Evolutionary conservation across 192 early-diverging fungal genomes (phyloP).

Genomic region (Kappamyces sp.): DNA sequence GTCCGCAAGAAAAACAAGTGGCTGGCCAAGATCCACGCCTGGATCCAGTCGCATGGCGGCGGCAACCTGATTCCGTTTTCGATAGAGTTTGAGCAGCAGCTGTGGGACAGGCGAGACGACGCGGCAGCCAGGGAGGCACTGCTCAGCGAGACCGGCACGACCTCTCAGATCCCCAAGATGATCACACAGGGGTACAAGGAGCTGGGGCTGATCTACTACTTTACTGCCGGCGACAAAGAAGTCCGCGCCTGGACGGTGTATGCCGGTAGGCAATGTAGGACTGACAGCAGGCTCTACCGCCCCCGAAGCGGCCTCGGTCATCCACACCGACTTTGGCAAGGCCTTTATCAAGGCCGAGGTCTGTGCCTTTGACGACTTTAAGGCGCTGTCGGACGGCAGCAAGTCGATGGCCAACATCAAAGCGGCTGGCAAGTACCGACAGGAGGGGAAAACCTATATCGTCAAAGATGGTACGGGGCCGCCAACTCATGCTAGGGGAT

Average conservation of each 20-base stretch:
- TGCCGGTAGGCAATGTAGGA: constrained; percentile 28
- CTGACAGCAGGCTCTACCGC: constrained; percentile 48
- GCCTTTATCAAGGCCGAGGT: constrained; percentile 86
- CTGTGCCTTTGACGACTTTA: constrained; percentile 24
- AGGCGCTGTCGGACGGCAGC: constrained; percentile 68
- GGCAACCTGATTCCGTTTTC: constrained; percentile 76
- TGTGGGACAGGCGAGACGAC: constrained; percentile 31
- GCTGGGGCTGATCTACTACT: constrained; percentile 85
- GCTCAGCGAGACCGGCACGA: constrained; percentile 22
- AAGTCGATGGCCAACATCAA: constrained; percentile 62
- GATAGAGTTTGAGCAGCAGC: constrained; percentile 68
- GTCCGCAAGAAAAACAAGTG: constrained; percentile 93
- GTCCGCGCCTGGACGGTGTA: constrained; percentile 84
- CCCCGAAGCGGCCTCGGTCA: constrained; percentile 82
- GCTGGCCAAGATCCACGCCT: constrained; percentile 43
- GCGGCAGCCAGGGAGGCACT: constrained; percentile 47
- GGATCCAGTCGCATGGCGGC: constrained; percentile 30
- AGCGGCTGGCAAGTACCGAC: constrained; percentile 80
- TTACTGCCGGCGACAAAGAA: constrained; percentile 84
- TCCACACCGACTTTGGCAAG: constrained; percentile 74
- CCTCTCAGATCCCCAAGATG: constrained; percentile 78
- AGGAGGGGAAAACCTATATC: constrained; percentile 85
- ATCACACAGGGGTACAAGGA: constrained; percentile 79
- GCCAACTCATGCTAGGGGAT: too few species aligned
- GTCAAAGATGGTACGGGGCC: constrained; percentile 93